Conservation (phyloP, 225 moss, liverwort and hornwort genomes). For the Rhytidiadelphus loreus region DNA sequence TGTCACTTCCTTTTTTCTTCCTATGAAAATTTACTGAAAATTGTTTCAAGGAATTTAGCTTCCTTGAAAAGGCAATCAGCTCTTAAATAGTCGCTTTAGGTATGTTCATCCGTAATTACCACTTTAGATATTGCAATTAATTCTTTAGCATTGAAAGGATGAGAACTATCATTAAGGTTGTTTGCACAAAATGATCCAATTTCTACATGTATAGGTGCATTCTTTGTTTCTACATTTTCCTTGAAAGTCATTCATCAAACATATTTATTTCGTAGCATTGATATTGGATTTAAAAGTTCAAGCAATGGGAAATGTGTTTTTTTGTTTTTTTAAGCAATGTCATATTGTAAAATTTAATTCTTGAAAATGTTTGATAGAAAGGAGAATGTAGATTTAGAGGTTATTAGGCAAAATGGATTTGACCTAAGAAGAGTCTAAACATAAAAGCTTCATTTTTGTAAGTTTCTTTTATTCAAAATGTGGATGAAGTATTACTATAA, state of each 20-base stretch:
- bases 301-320: not conserved
- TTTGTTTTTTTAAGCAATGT: not conserved
- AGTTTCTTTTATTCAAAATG: not conserved
- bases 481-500: not conserved
- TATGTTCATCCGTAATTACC: not conserved
- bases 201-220: not conserved
- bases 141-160: not conserved
- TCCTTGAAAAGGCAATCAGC: too few relatives aligned
- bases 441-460: not conserved
- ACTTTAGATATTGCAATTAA: not conserved
- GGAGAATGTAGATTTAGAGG: not conserved
- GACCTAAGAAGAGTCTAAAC: not conserved
- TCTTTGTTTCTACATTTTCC: fast-evolving
- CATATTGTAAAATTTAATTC: not conserved
- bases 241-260: not conserved
- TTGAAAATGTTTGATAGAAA: not conserved
- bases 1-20: too few relatives aligned
- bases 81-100: too few relatives aligned
- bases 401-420: not conserved
- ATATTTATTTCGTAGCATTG: fast-evolving
- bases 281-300: not conserved
- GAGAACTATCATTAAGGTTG: not conserved
- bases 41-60: too few relatives aligned
- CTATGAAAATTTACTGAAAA: too few relatives aligned
- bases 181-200: not conserved